Conservation (phyloP, 2,329 filamentous ascomycete species). For the Alternaria sp. region DNA sequence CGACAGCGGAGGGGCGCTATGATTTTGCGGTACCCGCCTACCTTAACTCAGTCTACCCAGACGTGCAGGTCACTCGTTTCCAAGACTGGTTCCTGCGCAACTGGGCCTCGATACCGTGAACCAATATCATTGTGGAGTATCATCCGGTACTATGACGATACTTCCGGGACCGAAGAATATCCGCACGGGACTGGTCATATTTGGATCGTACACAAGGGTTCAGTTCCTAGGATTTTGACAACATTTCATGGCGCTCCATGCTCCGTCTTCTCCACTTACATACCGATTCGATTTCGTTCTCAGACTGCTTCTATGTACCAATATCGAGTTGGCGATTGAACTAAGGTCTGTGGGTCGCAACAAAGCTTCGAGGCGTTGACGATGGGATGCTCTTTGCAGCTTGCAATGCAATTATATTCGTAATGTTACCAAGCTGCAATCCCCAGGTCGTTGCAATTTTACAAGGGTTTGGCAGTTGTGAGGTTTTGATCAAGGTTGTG, state of each 20-base stretch:
- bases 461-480: background rate
- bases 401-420: background rate
- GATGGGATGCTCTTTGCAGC: background rate
- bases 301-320: background rate
- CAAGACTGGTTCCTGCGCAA: slow-evolving; percentile 47
- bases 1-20: slow-evolving; percentile 72
- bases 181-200: background rate
- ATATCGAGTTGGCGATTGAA: background rate
- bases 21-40: slow-evolving; percentile 65
- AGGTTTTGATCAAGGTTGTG: background rate
- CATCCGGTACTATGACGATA: background rate
- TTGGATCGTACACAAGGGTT: background rate
- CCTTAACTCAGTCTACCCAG: slow-evolving; percentile 59
- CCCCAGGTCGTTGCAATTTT: background rate
- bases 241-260: background rate
- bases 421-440: background rate
- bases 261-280: background rate
- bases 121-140: background rate
- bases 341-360: background rate
- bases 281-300: background rate
- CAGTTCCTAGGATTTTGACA: background rate
- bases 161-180: background rate
- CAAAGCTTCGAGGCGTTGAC: background rate
- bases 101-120: slow-evolving; percentile 44
- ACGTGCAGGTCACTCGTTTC: slow-evolving; percentile 46